phyloP scores from a whole-genome alignment of 2,329 filamentous ascomycete genomes.

The Diplodia corticola region DNA sequence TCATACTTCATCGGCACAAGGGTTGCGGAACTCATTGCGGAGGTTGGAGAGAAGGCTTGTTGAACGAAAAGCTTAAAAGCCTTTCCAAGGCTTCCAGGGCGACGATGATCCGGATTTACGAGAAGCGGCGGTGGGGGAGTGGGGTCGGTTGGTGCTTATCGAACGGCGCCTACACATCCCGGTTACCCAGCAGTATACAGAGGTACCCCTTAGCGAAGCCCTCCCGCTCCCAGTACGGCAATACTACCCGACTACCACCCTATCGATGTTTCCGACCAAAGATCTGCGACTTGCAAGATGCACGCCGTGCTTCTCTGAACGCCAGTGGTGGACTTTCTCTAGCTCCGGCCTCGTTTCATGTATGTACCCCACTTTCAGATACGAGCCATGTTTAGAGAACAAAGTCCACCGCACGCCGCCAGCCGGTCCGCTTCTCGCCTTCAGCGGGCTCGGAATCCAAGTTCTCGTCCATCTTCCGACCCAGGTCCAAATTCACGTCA shows the following conservation, averaged over 20 bases:
- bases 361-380: background rate
- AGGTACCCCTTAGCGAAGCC: background rate
- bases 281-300: background rate
- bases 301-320: no score
- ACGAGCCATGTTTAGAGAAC: background rate
- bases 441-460: background rate
- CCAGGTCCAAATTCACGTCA: conserved; percentile 36
- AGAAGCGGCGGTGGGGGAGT: background rate
- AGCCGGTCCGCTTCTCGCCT: background rate
- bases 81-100: no score
- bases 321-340: background rate
- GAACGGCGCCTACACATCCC: background rate
- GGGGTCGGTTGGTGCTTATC: background rate
- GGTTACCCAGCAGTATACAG: background rate
- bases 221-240: background rate
- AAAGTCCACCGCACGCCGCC: background rate
- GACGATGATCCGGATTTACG: background rate
- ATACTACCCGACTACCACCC: background rate
- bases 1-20: conserved; percentile 41
- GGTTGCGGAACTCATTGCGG: background rate
- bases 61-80: no score
- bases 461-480: conserved; percentile 33
- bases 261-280: background rate
- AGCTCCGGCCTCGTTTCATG: background rate
- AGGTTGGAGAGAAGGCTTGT: background rate